Evolutionary conservation across 2,329 filamentous ascomycete genomes (phyloP), one percentile per base, ranked within the genome.

Genomic region (Pestalotiopsis sp.): DNA sequence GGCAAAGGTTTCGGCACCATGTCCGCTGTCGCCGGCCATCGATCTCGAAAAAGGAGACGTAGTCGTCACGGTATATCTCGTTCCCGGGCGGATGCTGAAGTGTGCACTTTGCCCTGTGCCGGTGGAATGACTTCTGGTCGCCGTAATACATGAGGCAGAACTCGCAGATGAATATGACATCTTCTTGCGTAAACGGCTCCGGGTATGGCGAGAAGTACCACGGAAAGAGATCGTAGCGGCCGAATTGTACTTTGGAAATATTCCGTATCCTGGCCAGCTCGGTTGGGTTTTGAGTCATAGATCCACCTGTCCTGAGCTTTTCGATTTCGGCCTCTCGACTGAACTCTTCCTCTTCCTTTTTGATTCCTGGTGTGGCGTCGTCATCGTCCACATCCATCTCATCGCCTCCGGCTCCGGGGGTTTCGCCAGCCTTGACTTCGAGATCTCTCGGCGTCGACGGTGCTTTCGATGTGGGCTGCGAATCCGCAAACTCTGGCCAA

Each of bases 191-290:
- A 78, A 97, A 98, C 2, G 91, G 86, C 77, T 97, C 92, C 0
- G 96, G 96, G 76, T 99, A 99, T 0, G 96, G 96, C 4, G 94
- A 97, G 83, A 99, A 99, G 80, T 99, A 99, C 96, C 96, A 99
- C 0, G 96, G 96, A 78, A 97, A 97, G 58, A 99, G 89, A 75
- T 98, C 94, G 78, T 91, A 92, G 74, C 91, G 90, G 59, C 96
- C 97, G 85, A 99, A 98, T 78, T 98, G 95, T 3, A 99, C 91
- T 73, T 92, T 95, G 67, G 93, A 93, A 73, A 99, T 90, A 78
- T 99, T 99, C 76, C 96, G 92, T 67, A 99, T 97, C 66, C 97
- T 92, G 27, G 95, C 95, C 70, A 99, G 94, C 78, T 99, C 97
- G 13, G 95, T 94, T 68, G 97, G 96, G 73, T 98, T 98, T 78